These are phyloP conservation scores for Coffea canephora DNA, from an alignment of 257 asterid genomes.

Conservation along the genomic window DNA sequence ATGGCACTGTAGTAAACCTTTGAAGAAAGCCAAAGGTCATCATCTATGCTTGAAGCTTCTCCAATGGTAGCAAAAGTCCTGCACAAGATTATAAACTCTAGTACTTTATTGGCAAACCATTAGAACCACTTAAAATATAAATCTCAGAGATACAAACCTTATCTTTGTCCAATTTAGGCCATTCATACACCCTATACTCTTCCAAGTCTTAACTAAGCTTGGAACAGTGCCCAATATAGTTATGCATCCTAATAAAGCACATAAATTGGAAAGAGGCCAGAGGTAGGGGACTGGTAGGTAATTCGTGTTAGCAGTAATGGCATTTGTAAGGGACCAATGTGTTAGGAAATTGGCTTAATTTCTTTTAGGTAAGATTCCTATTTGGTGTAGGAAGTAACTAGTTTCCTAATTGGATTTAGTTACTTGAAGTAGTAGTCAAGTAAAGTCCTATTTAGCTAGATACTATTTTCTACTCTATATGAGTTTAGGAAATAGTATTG, in stretches of 20 bases:
- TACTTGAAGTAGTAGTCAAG: too few relatives aligned
- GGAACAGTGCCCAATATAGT: constrained; percentile 90
- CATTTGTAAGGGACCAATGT: too few relatives aligned
- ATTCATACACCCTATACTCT: constrained; percentile 72
- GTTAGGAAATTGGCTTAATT: too few relatives aligned
- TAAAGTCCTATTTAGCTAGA: too few relatives aligned
- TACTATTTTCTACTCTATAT: too few relatives aligned
- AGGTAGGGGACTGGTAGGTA: too few relatives aligned
- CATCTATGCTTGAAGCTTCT: constrained; percentile 83
- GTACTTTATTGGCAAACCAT: constrained; percentile 3
- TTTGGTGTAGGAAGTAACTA: too few relatives aligned
- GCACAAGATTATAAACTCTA: constrained; percentile 22
- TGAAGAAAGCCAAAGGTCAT: constrained; percentile 96
- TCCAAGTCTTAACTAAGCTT: constrained; percentile 93
- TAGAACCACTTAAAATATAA: neutral
- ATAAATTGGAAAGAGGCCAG: neutral
- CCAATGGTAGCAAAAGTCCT: constrained; percentile 79
- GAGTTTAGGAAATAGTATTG: too few relatives aligned
- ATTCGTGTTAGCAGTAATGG: too few relatives aligned
- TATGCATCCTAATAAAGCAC: constrained; percentile 62
- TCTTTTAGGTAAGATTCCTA: too few relatives aligned
- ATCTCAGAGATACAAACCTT: constrained; percentile 37
- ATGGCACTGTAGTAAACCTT: constrained; percentile 70
- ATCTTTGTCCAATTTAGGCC: constrained; percentile 89
- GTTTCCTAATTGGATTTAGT: too few relatives aligned